A percentile compares a stretch with the other conserved stretches of the same genome.
These are phyloP conservation scores for Lachnum nothofagi DNA, from an alignment of 2,329 filamentous ascomycete species.

Conservation along the genomic window DNA sequence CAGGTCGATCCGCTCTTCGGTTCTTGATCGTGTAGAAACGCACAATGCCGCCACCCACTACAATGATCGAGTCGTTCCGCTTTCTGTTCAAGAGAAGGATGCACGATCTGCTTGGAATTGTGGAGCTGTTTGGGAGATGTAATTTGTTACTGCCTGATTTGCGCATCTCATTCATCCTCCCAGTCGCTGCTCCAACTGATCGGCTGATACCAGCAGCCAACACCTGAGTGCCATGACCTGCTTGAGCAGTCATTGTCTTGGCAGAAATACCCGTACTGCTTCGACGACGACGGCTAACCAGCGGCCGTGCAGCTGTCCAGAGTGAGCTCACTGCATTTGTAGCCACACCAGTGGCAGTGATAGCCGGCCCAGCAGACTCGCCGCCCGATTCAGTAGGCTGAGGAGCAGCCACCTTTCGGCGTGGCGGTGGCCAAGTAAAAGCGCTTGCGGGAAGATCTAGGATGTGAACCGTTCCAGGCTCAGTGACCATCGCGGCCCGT, in stretches of 20 bases:
- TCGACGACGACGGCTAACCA: conserved; percentile 31
- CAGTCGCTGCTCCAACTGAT: conserved; percentile 65
- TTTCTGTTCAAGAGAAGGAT: conserved; percentile 61
- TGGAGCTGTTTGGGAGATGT: conserved; percentile 54
- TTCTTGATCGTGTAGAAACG: conserved; percentile 50
- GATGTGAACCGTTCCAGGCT: conserved; percentile 91
- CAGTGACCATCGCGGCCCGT: conserved; percentile 81
- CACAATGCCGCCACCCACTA: conserved; percentile 61
- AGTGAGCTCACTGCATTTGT: conserved; percentile 31
- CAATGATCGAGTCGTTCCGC: conserved; percentile 57
- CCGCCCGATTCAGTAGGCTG: conserved; percentile 12
- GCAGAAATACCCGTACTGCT: conserved; percentile 30
- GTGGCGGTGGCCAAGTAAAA: conserved; percentile 79
- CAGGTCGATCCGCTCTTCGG: conserved; percentile 48
- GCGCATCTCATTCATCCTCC: conserved; percentile 64
- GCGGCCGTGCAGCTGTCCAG: conserved; percentile 31
- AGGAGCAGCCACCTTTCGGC: conserved; percentile 35
- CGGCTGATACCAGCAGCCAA: conserved; percentile 69
- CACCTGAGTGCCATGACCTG: conserved; percentile 66
- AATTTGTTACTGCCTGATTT: conserved; percentile 73
- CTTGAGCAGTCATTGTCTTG: conserved; percentile 39
- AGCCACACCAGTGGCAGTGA: conserved; percentile 39
- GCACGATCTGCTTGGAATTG: conserved; percentile 52
- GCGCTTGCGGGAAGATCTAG: conserved; percentile 79
- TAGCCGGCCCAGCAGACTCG: conserved; percentile 42